Conservation (phyloP, 257 asterid species). For the Penstemon davidsonii region DNA sequence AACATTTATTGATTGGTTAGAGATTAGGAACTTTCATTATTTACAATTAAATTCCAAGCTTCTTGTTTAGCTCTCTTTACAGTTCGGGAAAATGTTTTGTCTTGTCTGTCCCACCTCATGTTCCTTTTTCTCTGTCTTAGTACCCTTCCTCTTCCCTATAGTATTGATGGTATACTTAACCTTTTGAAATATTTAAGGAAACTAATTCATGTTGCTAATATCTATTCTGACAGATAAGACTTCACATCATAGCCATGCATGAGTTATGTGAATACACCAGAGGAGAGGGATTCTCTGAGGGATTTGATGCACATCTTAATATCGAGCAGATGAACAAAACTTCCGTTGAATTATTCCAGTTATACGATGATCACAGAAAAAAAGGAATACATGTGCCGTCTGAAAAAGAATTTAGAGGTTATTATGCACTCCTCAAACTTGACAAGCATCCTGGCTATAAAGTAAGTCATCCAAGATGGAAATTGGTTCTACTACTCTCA, state of each 20-base stretch:
- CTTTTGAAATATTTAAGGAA: conserved; percentile 5
- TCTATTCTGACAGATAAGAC: conserved; percentile 75
- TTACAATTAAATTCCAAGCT: not conserved
- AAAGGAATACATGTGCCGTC: conserved; percentile 74
- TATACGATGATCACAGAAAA: conserved; percentile 92
- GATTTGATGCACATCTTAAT: conserved; percentile 98
- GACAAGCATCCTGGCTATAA: conserved; percentile 99
- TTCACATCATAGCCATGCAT: conserved; percentile 97
- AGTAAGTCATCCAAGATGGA: conserved; percentile 60
- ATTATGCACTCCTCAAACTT: conserved; percentile 97
- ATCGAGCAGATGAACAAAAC: conserved; percentile 99
- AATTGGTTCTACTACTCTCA: conserved; percentile 30
- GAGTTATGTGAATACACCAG: conserved; percentile 92
- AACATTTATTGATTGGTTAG: not conserved
- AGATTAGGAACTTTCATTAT: not conserved
- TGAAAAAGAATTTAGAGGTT: conserved; percentile 95
- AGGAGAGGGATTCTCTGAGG: conserved; percentile 99
- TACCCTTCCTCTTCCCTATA: not conserved
- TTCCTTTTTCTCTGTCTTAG: not conserved
- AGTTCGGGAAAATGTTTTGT: no score
- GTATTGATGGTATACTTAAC: conserved; percentile 11
- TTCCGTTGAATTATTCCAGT: conserved; percentile 88
- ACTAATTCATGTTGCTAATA: conserved; percentile 22
- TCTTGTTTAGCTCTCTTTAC: not conserved
- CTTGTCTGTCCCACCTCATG: no score